phyloP scores from a whole-genome alignment of 2,329 filamentous ascomycete genomes.

The Hortaea werneckii region DNA sequence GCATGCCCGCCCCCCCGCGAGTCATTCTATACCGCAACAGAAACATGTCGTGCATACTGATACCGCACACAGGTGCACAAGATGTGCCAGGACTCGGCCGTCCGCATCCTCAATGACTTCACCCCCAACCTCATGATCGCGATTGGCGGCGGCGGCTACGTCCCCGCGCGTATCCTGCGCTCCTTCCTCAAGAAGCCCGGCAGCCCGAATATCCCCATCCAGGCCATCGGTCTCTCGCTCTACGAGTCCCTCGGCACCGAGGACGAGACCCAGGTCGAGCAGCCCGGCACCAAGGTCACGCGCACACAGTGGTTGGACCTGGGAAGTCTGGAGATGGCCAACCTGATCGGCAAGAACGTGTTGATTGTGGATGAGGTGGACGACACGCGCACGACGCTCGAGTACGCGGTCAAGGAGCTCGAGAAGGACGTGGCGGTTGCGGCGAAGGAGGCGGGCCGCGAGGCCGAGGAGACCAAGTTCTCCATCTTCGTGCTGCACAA shows the following conservation, averaged over 20 bases:
- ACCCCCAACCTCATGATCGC: slow-evolving; percentile 90
- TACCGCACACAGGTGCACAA: slow-evolving; percentile 76
- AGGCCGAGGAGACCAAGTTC: slow-evolving; percentile 71
- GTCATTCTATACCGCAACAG: not conserved
- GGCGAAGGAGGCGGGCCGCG: slow-evolving; percentile 58
- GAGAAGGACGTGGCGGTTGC: slow-evolving; percentile 88
- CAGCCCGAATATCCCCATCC: slow-evolving; percentile 91
- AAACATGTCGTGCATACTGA: not conserved
- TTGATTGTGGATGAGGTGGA: slow-evolving; percentile 94
- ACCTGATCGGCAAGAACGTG: slow-evolving; percentile 82
- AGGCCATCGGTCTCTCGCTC: slow-evolving; percentile 94
- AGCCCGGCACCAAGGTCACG: slow-evolving; percentile 84
- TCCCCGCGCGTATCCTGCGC: slow-evolving; percentile 91
- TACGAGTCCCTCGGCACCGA: slow-evolving; percentile 69
- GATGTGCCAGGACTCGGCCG: slow-evolving; percentile 80
- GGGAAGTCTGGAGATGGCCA: slow-evolving; percentile 73
- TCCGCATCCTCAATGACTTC: slow-evolving; percentile 72
- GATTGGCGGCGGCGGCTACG: slow-evolving; percentile 94
- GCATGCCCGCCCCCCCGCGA: not conserved
- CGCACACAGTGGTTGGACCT: slow-evolving; percentile 98
- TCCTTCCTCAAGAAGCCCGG: slow-evolving; percentile 91
- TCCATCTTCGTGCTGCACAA: slow-evolving; percentile 96
- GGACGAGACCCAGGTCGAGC: slow-evolving; percentile 47
- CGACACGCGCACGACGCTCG: slow-evolving; percentile 85
- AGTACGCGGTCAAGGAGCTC: slow-evolving; percentile 86